phyloP scores from a whole-genome alignment of 2,329 filamentous ascomycete species.

The Thyridium curvatum region DNA sequence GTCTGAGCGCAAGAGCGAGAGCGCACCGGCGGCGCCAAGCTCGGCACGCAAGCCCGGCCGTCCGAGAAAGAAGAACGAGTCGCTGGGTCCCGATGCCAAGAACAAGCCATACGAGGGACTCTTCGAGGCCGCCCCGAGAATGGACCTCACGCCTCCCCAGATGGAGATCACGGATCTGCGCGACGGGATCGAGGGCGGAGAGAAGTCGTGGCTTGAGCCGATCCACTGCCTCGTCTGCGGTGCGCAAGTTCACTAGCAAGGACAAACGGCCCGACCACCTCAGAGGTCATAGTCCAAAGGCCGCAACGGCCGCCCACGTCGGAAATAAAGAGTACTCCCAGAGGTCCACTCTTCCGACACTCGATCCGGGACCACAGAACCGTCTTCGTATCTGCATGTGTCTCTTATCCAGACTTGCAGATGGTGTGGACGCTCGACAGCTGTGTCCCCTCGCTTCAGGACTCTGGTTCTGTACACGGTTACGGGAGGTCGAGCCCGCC shows the following conservation, averaged over 20 bases:
- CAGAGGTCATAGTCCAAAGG: too few species aligned
- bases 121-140: slow-evolving; percentile 43
- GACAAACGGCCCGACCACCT: too few species aligned
- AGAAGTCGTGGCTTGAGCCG: slow-evolving; percentile 47
- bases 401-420: too few species aligned
- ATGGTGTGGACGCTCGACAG: too few species aligned
- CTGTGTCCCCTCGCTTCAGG: background rate
- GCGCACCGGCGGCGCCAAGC: slow-evolving; percentile 2
- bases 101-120: slow-evolving; percentile 43
- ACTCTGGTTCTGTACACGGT: background rate
- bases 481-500: too few species aligned
- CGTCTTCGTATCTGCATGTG: too few species aligned
- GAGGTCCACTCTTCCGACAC: too few species aligned
- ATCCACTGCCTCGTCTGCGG: slow-evolving; percentile 45
- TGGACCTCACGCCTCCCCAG: slow-evolving; percentile 38
- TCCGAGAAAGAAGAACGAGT: slow-evolving; percentile 27
- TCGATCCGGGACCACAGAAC: too few species aligned
- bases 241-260: slow-evolving; percentile 33
- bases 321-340: too few species aligned
- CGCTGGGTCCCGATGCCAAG: slow-evolving; percentile 16
- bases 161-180: slow-evolving; percentile 48
- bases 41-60: slow-evolving; percentile 15
- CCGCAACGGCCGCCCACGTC: too few species aligned
- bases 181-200: slow-evolving; percentile 36
- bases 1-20: slow-evolving; percentile 7